Evolutionary conservation across 2,329 filamentous ascomycete genomes (phyloP), one percentile per base, ranked within the genome.

Genomic region (Lachnellula arida): DNA sequence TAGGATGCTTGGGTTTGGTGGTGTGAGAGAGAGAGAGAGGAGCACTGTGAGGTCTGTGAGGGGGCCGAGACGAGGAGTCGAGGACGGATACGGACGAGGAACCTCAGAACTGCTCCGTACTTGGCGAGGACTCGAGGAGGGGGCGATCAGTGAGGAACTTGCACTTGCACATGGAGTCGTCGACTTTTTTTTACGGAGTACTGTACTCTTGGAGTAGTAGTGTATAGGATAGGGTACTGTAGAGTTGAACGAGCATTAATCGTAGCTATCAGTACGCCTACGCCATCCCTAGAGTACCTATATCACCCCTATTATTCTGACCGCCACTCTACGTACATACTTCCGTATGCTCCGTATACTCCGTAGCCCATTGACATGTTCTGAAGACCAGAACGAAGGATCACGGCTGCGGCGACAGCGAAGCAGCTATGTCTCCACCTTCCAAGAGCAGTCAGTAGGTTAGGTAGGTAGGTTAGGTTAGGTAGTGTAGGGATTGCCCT

Each of bases 11-110:
- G 28, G 9, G 8, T 17, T 39, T 39, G 37, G 37, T 39, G 37
- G n/a, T 14, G n/a, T 17, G 37, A 39, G 37, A 39, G 37, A 39
- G 35, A 39, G 37, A 39, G 37, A 28, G 28, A 28, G 28, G 28
- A 28, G 28, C 28, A 28, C 28, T 28, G 2, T 28, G 28, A 28
- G 28, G 28, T 28, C 28, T 28, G 28, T 28, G 28, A 28, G 23
- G 34, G 37, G 44, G 51, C 17, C 43, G n/a, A 48, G 48, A 47
- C 25, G n/a, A n/a, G 46, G n/a, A 48, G 48, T 42, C 25, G n/a
- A n/a, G 46, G 28, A 34, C 15, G 23, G 19, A 22, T 23, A 49
- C 14, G 19, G 19, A 15, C 46, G 23, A 15, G 19, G 15, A 22
- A 15, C 46, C 46, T 28, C 46, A 25, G 14, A 47, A 46, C 14